Evolutionary conservation across 192 early-diverging fungal genomes (phyloP).

Genomic region (Gaertneriomyces sp.): DNA sequence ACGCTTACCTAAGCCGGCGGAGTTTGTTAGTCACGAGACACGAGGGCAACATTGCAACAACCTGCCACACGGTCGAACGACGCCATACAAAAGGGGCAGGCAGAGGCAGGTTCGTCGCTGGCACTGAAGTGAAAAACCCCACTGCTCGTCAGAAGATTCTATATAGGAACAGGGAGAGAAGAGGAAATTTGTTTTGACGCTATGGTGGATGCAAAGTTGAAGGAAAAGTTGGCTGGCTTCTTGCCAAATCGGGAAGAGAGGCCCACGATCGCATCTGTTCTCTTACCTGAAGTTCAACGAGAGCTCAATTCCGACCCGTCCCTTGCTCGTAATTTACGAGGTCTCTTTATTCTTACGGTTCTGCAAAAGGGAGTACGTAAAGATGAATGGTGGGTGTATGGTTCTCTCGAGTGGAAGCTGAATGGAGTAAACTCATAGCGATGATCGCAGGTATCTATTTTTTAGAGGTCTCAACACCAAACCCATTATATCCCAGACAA

Average conservation of each 20-base stretch:
- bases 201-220: neutral
- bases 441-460: constrained; percentile 26
- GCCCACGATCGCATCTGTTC: constrained; percentile 26
- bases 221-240: constrained; percentile 28
- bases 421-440: too few species aligned
- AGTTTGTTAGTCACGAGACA: too few species aligned
- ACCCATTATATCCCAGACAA: constrained; percentile 32
- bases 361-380: constrained; percentile 24
- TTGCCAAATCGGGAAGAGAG: constrained; percentile 8
- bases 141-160: too few species aligned
- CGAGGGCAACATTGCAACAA: too few species aligned
- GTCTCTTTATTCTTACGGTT: constrained; percentile 35
- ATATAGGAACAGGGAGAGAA: too few species aligned
- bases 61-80: too few species aligned
- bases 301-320: constrained; percentile 31
- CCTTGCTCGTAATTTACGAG: constrained; percentile 29
- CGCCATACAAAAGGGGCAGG: too few species aligned
- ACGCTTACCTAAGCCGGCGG: too few species aligned
- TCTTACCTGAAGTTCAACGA: constrained; percentile 36
- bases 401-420: neutral
- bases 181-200: too few species aligned
- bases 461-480: constrained; percentile 29
- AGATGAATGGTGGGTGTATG: constrained; percentile 28
- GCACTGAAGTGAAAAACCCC: too few species aligned
- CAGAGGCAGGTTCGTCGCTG: too few species aligned